These are phyloP conservation scores for Buddleja alternifolia DNA, from an alignment of 257 asterid species.

Conservation along the genomic window DNA sequence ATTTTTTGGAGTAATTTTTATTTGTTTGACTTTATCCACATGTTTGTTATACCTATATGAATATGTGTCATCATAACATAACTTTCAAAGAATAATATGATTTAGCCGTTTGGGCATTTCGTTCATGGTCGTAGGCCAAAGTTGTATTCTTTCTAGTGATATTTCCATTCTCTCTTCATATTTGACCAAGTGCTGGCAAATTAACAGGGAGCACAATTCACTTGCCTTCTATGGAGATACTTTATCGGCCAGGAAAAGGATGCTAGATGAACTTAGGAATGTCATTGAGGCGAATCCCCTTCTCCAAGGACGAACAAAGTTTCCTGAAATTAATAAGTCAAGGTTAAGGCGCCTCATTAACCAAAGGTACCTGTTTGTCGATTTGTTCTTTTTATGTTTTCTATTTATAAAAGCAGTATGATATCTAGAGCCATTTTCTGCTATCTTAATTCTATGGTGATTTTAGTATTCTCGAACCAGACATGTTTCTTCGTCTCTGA, in stretches of 20 bases:
- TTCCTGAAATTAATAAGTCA: constrained; percentile 58
- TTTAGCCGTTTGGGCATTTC: no score
- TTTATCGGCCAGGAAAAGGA: constrained; percentile 50
- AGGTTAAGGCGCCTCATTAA: constrained; percentile 75
- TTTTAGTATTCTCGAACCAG: neutral
- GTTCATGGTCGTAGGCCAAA: no score
- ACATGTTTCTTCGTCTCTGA: constrained; percentile 8
- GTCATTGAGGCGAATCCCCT: constrained; percentile 68
- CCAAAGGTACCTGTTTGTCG: constrained; percentile 59
- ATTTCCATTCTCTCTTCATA: neutral
- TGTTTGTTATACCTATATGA: no score
- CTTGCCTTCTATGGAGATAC: constrained; percentile 64
- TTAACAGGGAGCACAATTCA: constrained; percentile 55
- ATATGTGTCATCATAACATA: no score
- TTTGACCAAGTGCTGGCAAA: constrained; percentile 23
- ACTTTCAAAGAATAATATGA: no score
- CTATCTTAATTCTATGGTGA: neutral
- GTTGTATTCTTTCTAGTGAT: no score
- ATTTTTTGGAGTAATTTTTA: no score
- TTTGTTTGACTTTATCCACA: no score
- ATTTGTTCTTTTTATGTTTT: neutral
- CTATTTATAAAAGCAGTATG: neutral
- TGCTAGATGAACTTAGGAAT: constrained; percentile 44
- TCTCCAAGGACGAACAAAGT: constrained; percentile 44
- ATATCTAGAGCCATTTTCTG: neutral